Evolutionary conservation across 106 monocot genomes (phyloP).

Genomic region (Dioscorea zingiberensis): DNA sequence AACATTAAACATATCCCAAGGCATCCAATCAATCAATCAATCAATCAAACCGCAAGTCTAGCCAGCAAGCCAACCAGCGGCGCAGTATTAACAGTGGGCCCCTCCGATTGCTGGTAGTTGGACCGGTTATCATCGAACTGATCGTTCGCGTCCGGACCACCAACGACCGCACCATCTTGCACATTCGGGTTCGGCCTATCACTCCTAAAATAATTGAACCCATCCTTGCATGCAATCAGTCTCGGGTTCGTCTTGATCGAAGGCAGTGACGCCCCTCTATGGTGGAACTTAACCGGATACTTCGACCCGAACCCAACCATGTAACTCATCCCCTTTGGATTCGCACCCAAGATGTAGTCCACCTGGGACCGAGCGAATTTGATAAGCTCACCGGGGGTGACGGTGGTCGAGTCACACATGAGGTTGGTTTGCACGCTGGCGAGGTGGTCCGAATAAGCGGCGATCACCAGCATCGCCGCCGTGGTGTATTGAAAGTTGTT

Average conservation of each 20-base stretch:
- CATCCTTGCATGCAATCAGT: constrained; percentile 27
- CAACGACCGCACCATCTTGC: constrained; percentile 50
- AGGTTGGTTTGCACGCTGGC: constrained; percentile 8
- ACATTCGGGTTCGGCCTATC: constrained; percentile 48
- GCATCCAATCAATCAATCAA: too few species aligned
- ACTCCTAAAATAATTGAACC: constrained; percentile 22
- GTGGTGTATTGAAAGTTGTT: constrained; percentile 67
- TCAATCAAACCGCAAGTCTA: constrained; percentile 10
- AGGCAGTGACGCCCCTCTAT: constrained; percentile 43
- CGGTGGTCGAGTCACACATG: constrained; percentile 20
- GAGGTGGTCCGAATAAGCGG: constrained; percentile 47
- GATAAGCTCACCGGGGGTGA: constrained; percentile 20
- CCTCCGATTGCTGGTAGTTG: constrained; percentile 40
- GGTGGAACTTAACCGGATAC: constrained; percentile 45
- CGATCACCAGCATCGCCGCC: constrained; percentile 37
- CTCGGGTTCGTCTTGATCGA: constrained; percentile 30
- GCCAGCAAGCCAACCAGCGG: constrained; percentile 52
- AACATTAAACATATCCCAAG: too few species aligned
- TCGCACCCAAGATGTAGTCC: constrained; percentile 50
- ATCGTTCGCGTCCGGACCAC: constrained; percentile 51
- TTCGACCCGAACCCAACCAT: constrained; percentile 51
- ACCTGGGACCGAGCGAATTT: constrained; percentile 31
- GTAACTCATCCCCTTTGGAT: constrained; percentile 53
- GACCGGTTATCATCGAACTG: constrained; percentile 25
- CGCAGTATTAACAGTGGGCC: constrained; percentile 35